Evolutionary conservation across 2,329 filamentous ascomycete species (phyloP).

Genomic region (Cladosporium sp.): DNA sequence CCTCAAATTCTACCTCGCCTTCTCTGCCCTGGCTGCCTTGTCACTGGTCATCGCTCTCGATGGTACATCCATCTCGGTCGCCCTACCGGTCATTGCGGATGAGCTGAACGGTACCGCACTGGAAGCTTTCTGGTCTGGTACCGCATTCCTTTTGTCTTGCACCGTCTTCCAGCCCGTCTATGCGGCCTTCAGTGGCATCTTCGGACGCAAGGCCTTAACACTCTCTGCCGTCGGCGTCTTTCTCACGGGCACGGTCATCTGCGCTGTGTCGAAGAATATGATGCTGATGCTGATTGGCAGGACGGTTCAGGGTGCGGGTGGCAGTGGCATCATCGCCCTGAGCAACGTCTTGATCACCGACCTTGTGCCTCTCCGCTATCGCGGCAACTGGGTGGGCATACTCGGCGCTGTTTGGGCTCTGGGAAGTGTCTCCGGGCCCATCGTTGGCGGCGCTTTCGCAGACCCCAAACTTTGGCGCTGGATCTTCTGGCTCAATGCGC

Average conservation of each 20-base stretch:
- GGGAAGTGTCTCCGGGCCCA: constrained; percentile 37
- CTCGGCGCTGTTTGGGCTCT: constrained; percentile 35
- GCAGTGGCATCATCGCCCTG: constrained; percentile 46
- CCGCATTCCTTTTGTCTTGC: constrained; percentile 49
- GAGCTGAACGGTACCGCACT: constrained; percentile 39
- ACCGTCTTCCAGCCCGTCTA: constrained; percentile 47
- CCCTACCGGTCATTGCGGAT: constrained; percentile 14
- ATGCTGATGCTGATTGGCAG: constrained; percentile 45
- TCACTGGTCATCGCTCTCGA: constrained; percentile 1
- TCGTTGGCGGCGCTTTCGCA: constrained; percentile 35
- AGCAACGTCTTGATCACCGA: constrained; percentile 47
- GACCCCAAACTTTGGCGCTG: background rate
- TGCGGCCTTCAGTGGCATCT: constrained; percentile 47
- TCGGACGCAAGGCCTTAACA: constrained; percentile 48
- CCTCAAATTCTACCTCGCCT: background rate
- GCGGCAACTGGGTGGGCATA: constrained; percentile 28
- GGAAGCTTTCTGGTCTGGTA: constrained; percentile 52
- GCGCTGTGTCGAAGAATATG: constrained; percentile 41
- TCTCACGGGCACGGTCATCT: constrained; percentile 49
- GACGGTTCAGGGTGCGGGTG: constrained; percentile 48
- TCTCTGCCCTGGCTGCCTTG: background rate
- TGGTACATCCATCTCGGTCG: background rate
- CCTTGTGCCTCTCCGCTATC: constrained; percentile 35
- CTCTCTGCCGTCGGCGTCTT: constrained; percentile 47
- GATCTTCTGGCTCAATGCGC: constrained; percentile 5